phyloP scores from a whole-genome alignment of 768 basidiomycete genomes.

The Auriscalpium vulgare region DNA sequence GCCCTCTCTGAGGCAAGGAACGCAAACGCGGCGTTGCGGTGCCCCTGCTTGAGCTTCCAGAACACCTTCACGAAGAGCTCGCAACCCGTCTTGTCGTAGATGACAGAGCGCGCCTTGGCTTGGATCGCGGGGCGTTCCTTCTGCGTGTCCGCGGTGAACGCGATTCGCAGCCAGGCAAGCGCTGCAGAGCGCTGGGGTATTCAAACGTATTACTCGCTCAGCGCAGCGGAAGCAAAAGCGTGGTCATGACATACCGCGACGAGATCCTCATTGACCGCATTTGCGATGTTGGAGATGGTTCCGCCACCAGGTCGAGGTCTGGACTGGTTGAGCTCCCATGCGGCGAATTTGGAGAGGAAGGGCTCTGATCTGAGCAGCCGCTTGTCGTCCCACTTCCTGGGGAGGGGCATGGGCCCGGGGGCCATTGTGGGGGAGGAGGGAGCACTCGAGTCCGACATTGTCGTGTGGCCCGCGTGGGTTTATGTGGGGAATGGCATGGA shows the following conservation, averaged over 20 bases:
- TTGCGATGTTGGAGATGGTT: neutral
- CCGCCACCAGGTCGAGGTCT: neutral
- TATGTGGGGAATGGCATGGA: too few relatives aligned
- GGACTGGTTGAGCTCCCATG: neutral
- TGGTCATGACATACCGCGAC: conserved; percentile 1
- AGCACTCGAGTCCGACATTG: too few relatives aligned
- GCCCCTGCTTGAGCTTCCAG: neutral
- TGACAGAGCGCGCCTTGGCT: neutral
- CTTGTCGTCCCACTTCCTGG: conserved; percentile 6
- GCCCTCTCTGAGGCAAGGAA: neutral
- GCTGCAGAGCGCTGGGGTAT: neutral
- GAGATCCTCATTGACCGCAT: neutral
- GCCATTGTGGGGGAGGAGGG: too few relatives aligned
- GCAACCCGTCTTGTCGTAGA: neutral
- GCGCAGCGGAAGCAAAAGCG: neutral
- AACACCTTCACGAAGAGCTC: conserved; percentile 18
- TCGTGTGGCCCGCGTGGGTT: too few relatives aligned
- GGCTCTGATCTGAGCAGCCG: conserved; percentile 18
- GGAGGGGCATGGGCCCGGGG: too few relatives aligned
- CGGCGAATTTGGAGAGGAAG: conserved; percentile 13
- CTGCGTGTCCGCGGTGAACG: neutral
- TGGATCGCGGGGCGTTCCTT: neutral
- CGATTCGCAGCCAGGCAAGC: conserved; percentile 3
- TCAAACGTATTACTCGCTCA: neutral
- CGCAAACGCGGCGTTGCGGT: neutral